Base-by-base conservation (phyloP, 306 rosid species). In the Quercus suber region DNA sequence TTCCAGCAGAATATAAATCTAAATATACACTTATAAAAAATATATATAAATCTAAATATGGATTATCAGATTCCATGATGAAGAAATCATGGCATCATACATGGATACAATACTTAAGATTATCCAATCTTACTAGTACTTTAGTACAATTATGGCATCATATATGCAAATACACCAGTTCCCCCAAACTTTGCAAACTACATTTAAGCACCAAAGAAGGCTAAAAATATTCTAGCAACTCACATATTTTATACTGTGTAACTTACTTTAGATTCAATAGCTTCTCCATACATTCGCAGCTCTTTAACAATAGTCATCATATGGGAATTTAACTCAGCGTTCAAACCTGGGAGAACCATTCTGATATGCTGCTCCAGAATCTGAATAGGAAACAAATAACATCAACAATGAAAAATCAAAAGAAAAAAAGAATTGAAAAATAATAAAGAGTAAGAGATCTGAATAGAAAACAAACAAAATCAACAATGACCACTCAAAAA, bases 361-460 rank as follows among this genome's bases (percentile, higher is more conserved):
- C 58, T 83, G 78, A 86, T 83, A 75, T 86, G 89, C 37, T 80
- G 87, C 67, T 82, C 85, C 79, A 86, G 73, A 78, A 86, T 84
- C 89, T 86, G 55, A 30, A 55, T 33, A 67, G 52, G 52, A 43
- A 67, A 45, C 64, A 55, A 51, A 67, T 55, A 64, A 72, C 55
- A 82, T 43, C 43, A 25, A 33, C 37, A 43, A 56, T 45, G 73
- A 28, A 43, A 18, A 49, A 33, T 67, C 51, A 9, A 67, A 67
- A 28, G 15, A 67, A 19, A 49, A 67, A 67, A 67, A 35, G 52
- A 35, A 67, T 33, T 3, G 18, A 6, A 31, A 65, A 67, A 31
- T 7, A 35, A 35, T 33, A 9, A 35, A 35, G 51, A 67, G 72
- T 23, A 19, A 19, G 3, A 9, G 10, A 18, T 67, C 52, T 8